Percentiles rank a stretch among this genome's conserved stretches.
These are phyloP conservation scores for Panellus pusillus DNA, from an alignment of 768 basidiomycete genomes.

Conservation along the genomic window DNA sequence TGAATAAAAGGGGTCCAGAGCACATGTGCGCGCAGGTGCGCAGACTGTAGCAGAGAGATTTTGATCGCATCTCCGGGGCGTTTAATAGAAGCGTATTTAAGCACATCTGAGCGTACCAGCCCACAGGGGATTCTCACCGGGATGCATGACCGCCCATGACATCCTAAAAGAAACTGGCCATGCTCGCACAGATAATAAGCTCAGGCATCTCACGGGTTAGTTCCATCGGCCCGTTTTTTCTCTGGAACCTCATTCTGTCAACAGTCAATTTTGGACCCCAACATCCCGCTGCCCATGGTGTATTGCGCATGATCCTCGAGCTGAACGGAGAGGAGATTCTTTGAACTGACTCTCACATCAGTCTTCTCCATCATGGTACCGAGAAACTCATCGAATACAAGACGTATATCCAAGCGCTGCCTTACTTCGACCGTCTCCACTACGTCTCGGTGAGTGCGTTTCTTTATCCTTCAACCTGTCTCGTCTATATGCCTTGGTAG, in stretches of 20 bases:
- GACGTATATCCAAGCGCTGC: conserved; percentile 94
- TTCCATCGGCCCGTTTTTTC: conserved; percentile 5
- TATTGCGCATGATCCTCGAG: conserved; percentile 95
- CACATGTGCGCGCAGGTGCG: too few species aligned
- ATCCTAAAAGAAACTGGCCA: conserved; percentile 72
- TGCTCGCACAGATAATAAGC: conserved; percentile 68
- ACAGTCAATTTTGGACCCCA: conserved; percentile 97
- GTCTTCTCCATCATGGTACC: conserved; percentile 93
- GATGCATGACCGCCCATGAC: conserved; percentile 72
- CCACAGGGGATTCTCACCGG: too few species aligned
- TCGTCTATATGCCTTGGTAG: conserved; percentile 37
- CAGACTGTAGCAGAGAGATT: too few species aligned
- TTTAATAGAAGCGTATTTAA: too few species aligned
- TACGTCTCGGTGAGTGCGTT: conserved; percentile 98
- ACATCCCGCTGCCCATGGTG: conserved; percentile 98
- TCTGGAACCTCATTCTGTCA: conserved; percentile 12
- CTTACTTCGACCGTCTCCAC: conserved; percentile 98
- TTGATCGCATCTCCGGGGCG: too few species aligned
- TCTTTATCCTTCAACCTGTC: background rate
- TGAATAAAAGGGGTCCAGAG: too few species aligned
- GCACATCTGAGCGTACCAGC: too few species aligned
- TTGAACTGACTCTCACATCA: conserved; percentile 91
- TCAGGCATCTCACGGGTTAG: conserved; percentile 93
- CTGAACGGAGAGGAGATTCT: conserved; percentile 96
- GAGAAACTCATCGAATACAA: conserved; percentile 99